Percentiles rank a stretch among this genome's conserved stretches.
Conservation (phyloP, 2,329 filamentous ascomycete genomes). For the Fusarium oxysporum region DNA sequence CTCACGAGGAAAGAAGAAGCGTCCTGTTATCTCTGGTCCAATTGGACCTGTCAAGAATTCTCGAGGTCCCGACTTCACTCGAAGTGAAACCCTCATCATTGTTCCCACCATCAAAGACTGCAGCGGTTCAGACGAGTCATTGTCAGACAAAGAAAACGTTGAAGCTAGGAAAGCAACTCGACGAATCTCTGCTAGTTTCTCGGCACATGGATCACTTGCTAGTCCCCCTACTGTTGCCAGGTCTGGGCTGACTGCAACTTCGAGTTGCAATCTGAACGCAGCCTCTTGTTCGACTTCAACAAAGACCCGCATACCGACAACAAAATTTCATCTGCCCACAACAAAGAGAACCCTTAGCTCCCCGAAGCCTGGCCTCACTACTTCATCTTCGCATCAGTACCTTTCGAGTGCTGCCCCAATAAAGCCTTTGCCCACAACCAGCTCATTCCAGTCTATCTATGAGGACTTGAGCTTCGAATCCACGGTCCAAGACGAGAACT, state of each 20-base stretch:
- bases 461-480: conserved; percentile 7
- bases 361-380: conserved; percentile 45
- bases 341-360: background rate
- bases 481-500: conserved; percentile 46
- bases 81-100: conserved; percentile 51
- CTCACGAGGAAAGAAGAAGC: conserved; percentile 35
- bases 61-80: conserved; percentile 50
- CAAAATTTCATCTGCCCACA: background rate
- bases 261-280: background rate
- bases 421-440: conserved; percentile 32
- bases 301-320: background rate
- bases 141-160: conserved; percentile 2
- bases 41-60: conserved; percentile 54
- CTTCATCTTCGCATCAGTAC: conserved; percentile 35
- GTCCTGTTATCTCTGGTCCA: conserved; percentile 51
- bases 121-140: conserved; percentile 36
- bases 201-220: conserved; percentile 38
- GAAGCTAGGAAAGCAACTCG: conserved; percentile 34
- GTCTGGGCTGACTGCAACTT: conserved; percentile 42
- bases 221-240: conserved; percentile 48
- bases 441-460: conserved; percentile 11
- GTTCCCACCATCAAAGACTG: conserved; percentile 54
- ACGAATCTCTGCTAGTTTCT: conserved; percentile 50
- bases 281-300: background rate
- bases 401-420: background rate